Percentiles rank a stretch among this genome's conserved stretches.
These are phyloP conservation scores for Diplodia scrobiculata DNA, from an alignment of 2,329 filamentous ascomycete species.

Conservation along the genomic window DNA sequence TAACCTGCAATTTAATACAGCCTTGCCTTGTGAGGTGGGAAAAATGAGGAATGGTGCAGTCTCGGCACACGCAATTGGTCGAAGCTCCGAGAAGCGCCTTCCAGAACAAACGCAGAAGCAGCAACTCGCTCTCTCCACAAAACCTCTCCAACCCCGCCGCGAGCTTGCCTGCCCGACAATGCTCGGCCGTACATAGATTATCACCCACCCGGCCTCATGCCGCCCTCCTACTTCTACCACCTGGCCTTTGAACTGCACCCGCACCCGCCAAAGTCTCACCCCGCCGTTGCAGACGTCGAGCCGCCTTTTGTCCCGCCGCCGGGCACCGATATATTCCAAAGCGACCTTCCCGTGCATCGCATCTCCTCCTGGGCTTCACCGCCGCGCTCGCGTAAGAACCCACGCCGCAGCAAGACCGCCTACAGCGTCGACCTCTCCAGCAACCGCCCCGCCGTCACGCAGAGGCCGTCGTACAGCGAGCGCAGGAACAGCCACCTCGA, in stretches of 20 bases:
- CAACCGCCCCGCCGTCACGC: constrained; percentile 5
- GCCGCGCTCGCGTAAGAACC: constrained; percentile 31
- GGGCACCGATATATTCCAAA: constrained; percentile 51
- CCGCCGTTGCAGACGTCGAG: constrained; percentile 7
- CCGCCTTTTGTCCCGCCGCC: constrained; percentile 45
- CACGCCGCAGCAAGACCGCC: constrained; percentile 33
- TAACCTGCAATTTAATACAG: neutral
- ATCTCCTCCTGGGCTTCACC: constrained; percentile 44
- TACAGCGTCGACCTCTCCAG: constrained; percentile 37
- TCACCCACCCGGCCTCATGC: constrained; percentile 13
- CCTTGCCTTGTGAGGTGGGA: neutral
- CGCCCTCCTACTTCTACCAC: constrained; percentile 65
- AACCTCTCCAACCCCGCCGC: neutral
- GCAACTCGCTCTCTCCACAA: neutral
- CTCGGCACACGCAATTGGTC: constrained; percentile 23
- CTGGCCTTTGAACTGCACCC: constrained; percentile 62
- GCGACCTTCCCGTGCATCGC: constrained; percentile 48
- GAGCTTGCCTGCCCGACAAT: neutral
- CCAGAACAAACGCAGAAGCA: neutral
- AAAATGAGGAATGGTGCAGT: neutral
- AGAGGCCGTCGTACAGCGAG: constrained; percentile 41
- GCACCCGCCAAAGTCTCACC: constrained; percentile 35
- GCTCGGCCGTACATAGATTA: neutral
- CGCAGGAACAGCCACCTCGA: constrained; percentile 40
- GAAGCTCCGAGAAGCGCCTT: constrained; percentile 21